Conservation (phyloP, 1,284 basidiomycete genomes). For the Acaromyces ingoldii region DNA sequence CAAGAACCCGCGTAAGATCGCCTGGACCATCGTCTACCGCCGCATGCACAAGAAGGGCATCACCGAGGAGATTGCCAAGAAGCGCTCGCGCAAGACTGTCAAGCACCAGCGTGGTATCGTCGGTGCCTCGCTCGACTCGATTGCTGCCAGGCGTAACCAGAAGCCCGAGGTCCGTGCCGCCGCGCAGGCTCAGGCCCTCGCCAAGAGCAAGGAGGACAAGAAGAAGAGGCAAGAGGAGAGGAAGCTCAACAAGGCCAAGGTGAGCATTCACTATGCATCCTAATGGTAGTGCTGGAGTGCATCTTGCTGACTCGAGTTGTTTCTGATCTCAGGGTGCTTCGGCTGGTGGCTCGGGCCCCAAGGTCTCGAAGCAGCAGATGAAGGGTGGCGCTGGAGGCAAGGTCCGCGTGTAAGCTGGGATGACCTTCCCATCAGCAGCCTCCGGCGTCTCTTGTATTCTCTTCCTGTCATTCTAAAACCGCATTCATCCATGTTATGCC, state of each 20-base stretch:
- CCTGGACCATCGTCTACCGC: slow-evolving; percentile 95
- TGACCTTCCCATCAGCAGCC: too few relatives aligned
- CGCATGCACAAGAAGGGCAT: slow-evolving; percentile 99
- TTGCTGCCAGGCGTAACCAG: slow-evolving; percentile 72
- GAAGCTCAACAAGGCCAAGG: slow-evolving; percentile 60
- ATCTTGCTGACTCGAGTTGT: too few relatives aligned
- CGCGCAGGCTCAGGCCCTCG: slow-evolving; percentile 78
- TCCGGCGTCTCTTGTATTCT: too few relatives aligned
- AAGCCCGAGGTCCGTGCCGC: slow-evolving; percentile 78
- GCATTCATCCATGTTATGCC: too few relatives aligned
- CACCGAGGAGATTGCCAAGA: slow-evolving; percentile 97
- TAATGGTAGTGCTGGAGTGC: too few relatives aligned
- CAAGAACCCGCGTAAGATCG: slow-evolving; percentile 99
- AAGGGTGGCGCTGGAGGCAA: slow-evolving; percentile 63
- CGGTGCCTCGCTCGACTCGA: slow-evolving; percentile 86
- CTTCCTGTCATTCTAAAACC: too few relatives aligned
- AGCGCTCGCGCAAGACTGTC: slow-evolving; percentile 91
- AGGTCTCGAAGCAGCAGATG: slow-evolving; percentile 91
- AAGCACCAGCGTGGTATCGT: slow-evolving; percentile 98
- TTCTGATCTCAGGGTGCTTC: slow-evolving; percentile 16
- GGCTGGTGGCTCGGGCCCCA: slow-evolving; percentile 60
- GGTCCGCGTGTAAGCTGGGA: slow-evolving; percentile 30
- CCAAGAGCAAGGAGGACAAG: slow-evolving; percentile 86
- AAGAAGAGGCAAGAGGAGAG: slow-evolving; percentile 58
- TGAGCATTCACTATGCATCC: slow-evolving; percentile 52